Conservation (phyloP, 257 asterid species). For the Vinca minor region DNA sequence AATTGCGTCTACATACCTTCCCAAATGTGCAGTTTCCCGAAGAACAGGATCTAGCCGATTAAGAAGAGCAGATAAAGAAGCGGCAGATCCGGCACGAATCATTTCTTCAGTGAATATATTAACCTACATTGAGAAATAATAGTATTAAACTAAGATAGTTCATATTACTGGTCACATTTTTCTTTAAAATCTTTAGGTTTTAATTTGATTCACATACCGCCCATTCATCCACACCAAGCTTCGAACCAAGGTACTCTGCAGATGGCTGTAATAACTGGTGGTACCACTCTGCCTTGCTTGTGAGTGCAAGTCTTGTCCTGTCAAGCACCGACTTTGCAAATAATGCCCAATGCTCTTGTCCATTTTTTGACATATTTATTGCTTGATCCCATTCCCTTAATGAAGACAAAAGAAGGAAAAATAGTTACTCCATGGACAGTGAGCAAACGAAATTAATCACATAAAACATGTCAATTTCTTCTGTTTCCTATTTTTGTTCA, state of each 20-base stretch:
- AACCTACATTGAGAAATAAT: slow-evolving; percentile 44
- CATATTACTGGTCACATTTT: neutral
- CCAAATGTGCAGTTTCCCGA: slow-evolving; percentile 81
- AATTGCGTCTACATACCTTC: slow-evolving; percentile 49
- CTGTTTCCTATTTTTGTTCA: neutral
- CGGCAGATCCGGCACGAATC: slow-evolving; percentile 96
- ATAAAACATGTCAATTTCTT: neutral
- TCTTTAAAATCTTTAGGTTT: slow-evolving; percentile 10
- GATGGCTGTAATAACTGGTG: slow-evolving; percentile 89
- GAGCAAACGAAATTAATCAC: neutral
- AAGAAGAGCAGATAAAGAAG: slow-evolving; percentile 86
- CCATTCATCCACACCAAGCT: slow-evolving; percentile 76
- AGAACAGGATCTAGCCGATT: slow-evolving; percentile 95
- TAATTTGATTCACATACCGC: slow-evolving; percentile 51
- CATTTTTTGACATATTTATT: slow-evolving; percentile 49
- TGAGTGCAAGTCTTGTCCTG: slow-evolving; percentile 84
- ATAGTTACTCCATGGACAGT: neutral
- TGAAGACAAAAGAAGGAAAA: slow-evolving; percentile 10
- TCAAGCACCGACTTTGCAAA: slow-evolving; percentile 94
- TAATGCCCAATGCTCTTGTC: slow-evolving; percentile 70
- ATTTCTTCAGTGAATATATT: slow-evolving; percentile 94
- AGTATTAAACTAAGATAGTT: slow-evolving; percentile 9
- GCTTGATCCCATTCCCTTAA: slow-evolving; percentile 91
- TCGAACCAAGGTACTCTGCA: slow-evolving; percentile 89
- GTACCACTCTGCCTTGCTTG: slow-evolving; percentile 83